Evolutionary conservation across 345 rosid genomes (phyloP).

Genomic region (Firmiana major): DNA sequence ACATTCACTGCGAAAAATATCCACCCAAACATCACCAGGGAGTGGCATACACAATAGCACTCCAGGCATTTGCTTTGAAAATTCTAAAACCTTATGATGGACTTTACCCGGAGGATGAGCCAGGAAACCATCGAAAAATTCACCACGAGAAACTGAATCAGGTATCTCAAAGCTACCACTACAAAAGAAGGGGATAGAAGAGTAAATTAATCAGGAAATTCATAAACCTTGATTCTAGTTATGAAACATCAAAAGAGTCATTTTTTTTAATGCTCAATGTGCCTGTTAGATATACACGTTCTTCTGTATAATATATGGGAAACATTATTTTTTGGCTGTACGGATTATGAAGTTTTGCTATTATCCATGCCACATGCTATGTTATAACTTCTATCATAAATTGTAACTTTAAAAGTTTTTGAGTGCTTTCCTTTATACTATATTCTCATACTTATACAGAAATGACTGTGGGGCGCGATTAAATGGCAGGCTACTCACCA

Average conservation of each 20-base stretch:
- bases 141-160: neutral
- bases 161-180: constrained; percentile 23
- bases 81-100: constrained; percentile 18
- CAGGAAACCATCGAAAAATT: constrained; percentile 24
- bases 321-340: neutral
- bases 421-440: neutral
- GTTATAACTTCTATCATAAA: neutral
- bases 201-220: neutral
- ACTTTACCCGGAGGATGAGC: constrained; percentile 28
- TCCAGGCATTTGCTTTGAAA: constrained; percentile 22
- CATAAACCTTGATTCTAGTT: too few relatives aligned
- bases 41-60: constrained; percentile 21
- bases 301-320: too few relatives aligned
- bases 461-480: neutral
- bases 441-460: neutral
- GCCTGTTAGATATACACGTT: too few relatives aligned
- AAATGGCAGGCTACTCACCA: neutral
- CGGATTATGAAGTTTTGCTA: too few relatives aligned
- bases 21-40: neutral
- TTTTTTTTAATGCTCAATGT: neutral
- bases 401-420: neutral
- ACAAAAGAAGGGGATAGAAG: neutral
- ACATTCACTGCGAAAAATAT: constrained; percentile 16
- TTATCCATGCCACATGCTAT: too few relatives aligned
- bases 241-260: neutral